Base-by-base conservation (phyloP, 2,329 filamentous ascomycete genomes). In the Beauveria rudraprayagi region DNA sequence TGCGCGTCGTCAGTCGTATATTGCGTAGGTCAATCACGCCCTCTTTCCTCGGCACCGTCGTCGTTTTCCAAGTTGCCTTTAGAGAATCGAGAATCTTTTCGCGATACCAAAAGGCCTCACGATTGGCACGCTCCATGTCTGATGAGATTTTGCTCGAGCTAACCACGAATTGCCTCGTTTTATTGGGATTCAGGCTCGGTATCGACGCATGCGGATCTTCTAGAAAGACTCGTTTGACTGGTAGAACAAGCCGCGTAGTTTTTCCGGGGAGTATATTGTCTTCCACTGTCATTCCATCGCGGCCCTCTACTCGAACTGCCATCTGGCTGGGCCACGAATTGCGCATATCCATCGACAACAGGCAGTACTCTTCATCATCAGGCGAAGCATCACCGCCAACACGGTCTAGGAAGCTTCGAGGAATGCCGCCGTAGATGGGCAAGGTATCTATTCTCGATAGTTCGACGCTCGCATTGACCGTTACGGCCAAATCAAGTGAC, bases 151-250 rank as follows among this genome's bases (percentile, higher is more conserved):
- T 90, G 69, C 85, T 87, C 17, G 87, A 84, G 72, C 89, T 94
- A 48, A 96, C 90, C 34, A 97, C 90, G 68, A 96, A 97, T 70
- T 97, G 92, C n/a, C 92, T 84, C 69, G 91, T 88, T n/a, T 88
- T 86, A 0, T 88, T 86, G 0, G 89, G 88, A 66, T 93, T 92
- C 10, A 96, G 79, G 1, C 86, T 87, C 1, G 92, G 92, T 44
- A 97, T 90, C 1, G 88, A 80, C 1, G 87, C 86, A 69, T 92
- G 85, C 3, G 91, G 86, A 64, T 94, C 84, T n/a, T 86, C 80
- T 22, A 96, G 73, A 70, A 89, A 90, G 44, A 95, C 80, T 41
- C 90, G 85, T 59, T 84, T 88, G 3, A 96, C 77, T 0, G 92
- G 87, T 11, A 96, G 77, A 56, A 93, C 82, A 40, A 96, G 78